Evolutionary conservation across 106 monocot species (phyloP).

Genomic region (Platanthera zijinensis): DNA sequence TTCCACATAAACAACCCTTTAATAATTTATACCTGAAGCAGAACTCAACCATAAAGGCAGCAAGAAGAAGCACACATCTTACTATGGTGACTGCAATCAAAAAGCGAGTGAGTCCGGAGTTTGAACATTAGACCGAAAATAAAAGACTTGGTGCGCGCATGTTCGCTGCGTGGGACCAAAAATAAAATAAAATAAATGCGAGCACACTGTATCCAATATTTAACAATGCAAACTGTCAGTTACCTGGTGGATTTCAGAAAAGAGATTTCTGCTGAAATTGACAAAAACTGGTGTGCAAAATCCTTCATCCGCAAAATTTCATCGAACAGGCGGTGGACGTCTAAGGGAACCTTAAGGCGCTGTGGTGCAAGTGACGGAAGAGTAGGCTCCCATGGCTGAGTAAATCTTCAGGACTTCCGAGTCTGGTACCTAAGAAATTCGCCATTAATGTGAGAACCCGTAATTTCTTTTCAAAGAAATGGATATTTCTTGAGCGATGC

Average conservation of each 20-base stretch:
- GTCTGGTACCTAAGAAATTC: not conserved
- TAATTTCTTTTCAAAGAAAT: no score
- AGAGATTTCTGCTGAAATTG: not conserved
- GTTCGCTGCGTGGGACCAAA: not conserved
- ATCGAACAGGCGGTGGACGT: not conserved
- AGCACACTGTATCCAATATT: not conserved
- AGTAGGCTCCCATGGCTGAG: not conserved
- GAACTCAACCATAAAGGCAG: not conserved
- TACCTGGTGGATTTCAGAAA: not conserved
- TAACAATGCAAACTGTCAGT: not conserved
- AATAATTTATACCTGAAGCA: constrained; percentile 1
- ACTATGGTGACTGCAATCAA: not conserved
- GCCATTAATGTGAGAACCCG: no score
- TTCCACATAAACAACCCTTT: not conserved
- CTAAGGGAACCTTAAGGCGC: not conserved
- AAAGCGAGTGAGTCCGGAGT: not conserved
- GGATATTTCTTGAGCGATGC: no score
- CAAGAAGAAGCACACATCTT: not conserved
- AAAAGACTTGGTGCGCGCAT: not conserved
- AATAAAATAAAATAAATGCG: not conserved
- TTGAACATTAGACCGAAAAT: not conserved
- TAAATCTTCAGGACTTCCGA: not conserved
- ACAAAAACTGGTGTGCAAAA: not conserved
- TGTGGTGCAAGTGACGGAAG: not conserved
- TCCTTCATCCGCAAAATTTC: not conserved